Evolutionary conservation across 805 yeast genomes (phyloP), one percentile per base, ranked within the genome.

Genomic region (Myxozyma lipomycoides): DNA sequence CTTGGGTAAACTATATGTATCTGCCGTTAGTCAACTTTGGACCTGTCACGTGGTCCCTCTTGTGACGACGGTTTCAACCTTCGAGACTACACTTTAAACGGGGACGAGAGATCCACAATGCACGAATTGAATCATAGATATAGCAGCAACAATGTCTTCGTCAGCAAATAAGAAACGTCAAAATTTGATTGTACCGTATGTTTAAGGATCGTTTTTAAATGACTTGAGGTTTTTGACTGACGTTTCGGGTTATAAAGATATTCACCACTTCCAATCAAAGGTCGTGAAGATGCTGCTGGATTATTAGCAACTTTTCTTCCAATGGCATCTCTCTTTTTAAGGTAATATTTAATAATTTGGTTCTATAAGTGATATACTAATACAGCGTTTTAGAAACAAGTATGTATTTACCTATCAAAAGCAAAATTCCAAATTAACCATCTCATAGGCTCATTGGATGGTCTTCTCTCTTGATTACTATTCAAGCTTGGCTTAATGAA

Each of bases 401-500:
- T 43, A 48, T 9, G 47, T 34, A 2, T 9, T 28, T 12, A 4
- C 12, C 7, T 23, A 7, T 10, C 18, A 7, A 12, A 26, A 7
- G 24, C 36, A 9, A 17, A 5, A 3, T 5, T 9, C 40, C 15
- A 28, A 17, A 7, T 36, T 15, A 7, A 40, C 5, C 19, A 23
- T 10, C 32, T 7, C 32, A 15, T 21, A 9, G 39, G 43, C 19
- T 12, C n/a, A 40, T 53, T 26, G 58, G 46, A 22, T 53, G 58
- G 58, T 42, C 58, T 2, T 45, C 58, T 6, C 49, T 53, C 22
- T 51, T 55, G 15, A 34, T 55, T 21, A 39, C 59, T 5, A n/a
- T 55, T 21, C 57, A 52, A 35, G 26, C 53, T 10, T 55, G 58
- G 58, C 52, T 55, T 18, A 55, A 52, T 46, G 59, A 55, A 24